Evolutionary conservation across 2,329 filamentous ascomycete genomes (phyloP).

Genomic region (Fusarium solani-melongenae): DNA sequence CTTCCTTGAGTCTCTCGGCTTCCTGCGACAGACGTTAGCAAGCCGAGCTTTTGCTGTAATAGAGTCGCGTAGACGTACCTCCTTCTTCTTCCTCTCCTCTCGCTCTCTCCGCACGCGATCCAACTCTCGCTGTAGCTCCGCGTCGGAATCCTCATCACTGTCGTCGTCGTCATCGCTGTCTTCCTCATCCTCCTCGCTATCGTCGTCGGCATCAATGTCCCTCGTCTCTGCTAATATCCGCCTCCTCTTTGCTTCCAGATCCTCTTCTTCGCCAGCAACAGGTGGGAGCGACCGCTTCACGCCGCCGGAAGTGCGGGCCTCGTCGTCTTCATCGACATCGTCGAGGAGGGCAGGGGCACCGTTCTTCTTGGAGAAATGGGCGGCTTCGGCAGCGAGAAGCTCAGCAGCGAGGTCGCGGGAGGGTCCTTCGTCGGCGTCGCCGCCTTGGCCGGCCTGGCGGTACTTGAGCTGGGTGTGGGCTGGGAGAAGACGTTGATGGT

Average conservation of each 20-base stretch:
- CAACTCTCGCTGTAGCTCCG: conserved; percentile 89
- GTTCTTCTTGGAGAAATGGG: conserved; percentile 87
- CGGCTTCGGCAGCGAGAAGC: conserved; percentile 87
- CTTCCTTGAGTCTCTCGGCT: conserved; percentile 80
- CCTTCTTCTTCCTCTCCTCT: conserved; percentile 56
- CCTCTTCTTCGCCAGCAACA: conserved; percentile 57
- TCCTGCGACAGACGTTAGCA: conserved; percentile 63
- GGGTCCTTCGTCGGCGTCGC: conserved; percentile 76
- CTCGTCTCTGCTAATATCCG: conserved; percentile 88
- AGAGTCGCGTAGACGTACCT: conserved; percentile 39
- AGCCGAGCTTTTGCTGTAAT: neutral
- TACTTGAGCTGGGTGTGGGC: conserved; percentile 94
- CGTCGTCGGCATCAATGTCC: conserved; percentile 84
- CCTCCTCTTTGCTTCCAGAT: conserved; percentile 83
- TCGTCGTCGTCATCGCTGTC: conserved; percentile 60
- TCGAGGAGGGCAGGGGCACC: conserved; percentile 58
- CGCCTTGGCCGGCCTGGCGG: conserved; percentile 87
- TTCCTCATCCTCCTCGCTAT: conserved; percentile 69
- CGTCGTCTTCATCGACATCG: conserved; percentile 62
- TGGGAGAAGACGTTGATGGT: conserved; percentile 94
- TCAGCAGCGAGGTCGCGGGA: conserved; percentile 87
- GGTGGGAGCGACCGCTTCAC: conserved; percentile 68
- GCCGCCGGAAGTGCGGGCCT: conserved; percentile 50
- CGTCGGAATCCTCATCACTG: conserved; percentile 68
- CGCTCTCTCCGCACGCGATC: conserved; percentile 90